Base-by-base conservation (phyloP, 2,329 filamentous ascomycete genomes). In the Colletotrichum horii region DNA sequence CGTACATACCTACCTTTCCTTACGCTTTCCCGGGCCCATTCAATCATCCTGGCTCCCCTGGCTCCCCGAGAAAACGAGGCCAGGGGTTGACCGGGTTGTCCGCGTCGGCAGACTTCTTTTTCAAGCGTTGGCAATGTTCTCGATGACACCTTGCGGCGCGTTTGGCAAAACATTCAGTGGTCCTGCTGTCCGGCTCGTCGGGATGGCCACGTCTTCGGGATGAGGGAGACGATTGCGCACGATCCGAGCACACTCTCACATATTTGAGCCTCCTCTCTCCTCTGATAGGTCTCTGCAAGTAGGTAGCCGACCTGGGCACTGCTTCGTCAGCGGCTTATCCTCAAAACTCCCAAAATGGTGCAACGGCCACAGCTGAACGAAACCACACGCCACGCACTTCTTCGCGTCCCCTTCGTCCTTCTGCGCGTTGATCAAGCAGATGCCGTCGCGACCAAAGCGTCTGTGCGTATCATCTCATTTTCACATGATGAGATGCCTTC, bases 1-100 rank as follows among this genome's bases (percentile, higher is more conserved):
- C n/a, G n/a, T n/a, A 34, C 32, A 14, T 14, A 48, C 43, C n/a
- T 48, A 12, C n/a, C n/a, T 52, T 22, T 3, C 43, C n/a, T n/a
- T 30, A 24, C 34, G 9, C 19, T 22, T 36, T 32, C 43, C 52
- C 38, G 56, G 58, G 22, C 65, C 74, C 64, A 52, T 69, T 34
- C 7, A 68, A 56, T 12, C 56, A 65, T 56, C 70, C 58, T 60
- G 64, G 58, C 36, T 56, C 30, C 58, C 65, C 48, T 70, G 56
- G 61, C 55, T 67, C 62, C 30, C 36, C 69, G 70, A 58, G 32
- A 30, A 26, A 19, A 36, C 16, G 38, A 19, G 30, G 38, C 55
- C 38, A 75, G 73, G 73, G 62, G 34, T 67, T 8, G 11, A 72
- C 62, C 28, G 66, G 62, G 62, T 56, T 75, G 62, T n/a, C 26